phyloP scores from a whole-genome alignment of 345 rosid species.

The Noccaea caerulescens region DNA sequence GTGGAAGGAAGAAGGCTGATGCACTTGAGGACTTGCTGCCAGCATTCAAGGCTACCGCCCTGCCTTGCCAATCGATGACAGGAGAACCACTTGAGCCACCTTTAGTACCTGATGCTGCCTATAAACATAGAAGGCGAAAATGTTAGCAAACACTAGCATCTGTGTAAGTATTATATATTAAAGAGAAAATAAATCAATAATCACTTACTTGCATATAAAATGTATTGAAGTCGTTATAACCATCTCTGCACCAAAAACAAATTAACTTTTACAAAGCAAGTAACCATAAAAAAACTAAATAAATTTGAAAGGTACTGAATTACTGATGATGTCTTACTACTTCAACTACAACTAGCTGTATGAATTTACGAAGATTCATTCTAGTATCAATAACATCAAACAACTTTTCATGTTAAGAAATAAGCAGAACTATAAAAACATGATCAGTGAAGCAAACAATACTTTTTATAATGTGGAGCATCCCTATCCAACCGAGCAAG shows the following conservation, averaged over 20 bases:
- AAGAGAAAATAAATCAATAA: background rate
- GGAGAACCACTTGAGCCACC: constrained; percentile 99
- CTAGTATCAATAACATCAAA: too few relatives aligned
- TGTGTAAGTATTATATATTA: constrained; percentile 4
- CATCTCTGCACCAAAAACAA: constrained; percentile 80
- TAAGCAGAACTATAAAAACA: constrained; percentile 26
- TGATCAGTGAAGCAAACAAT: constrained; percentile 39
- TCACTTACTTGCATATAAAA: constrained; percentile 95
- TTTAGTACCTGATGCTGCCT: constrained; percentile 98
- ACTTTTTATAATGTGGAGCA: constrained; percentile 91
- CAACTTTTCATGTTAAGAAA: constrained; percentile 2
- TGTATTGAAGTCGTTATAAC: constrained; percentile 97
- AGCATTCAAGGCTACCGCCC: constrained; percentile 97
- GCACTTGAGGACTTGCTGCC: constrained; percentile 90
- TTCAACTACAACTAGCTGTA: too few relatives aligned
- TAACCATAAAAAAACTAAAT: background rate
- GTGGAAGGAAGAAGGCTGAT: constrained; percentile 87
- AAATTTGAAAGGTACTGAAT: background rate
- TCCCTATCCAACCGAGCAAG: constrained; percentile 96
- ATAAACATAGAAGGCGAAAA: constrained; percentile 30
- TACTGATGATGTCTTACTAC: too few relatives aligned
- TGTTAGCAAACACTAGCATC: constrained; percentile 17
- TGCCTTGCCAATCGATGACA: constrained; percentile 92
- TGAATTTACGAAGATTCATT: too few relatives aligned
- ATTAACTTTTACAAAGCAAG: background rate